Evolutionary conservation across 73 alveolate genomes (phyloP).

Genomic region (Diophrys appendiculata): DNA sequence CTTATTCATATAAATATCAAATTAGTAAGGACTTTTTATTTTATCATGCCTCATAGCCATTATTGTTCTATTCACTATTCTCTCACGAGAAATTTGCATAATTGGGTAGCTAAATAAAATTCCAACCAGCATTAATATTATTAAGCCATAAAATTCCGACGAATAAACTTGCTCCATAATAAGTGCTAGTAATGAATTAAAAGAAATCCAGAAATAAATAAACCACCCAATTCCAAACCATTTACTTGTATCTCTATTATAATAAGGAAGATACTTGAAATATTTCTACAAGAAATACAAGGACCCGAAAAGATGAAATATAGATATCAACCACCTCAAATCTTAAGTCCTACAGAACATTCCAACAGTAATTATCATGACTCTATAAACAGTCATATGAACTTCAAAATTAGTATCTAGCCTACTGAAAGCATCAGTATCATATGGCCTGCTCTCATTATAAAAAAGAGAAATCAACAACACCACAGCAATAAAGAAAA

Average conservation of each 20-base stretch:
- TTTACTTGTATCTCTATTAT: constrained; percentile 9
- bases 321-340: constrained; percentile 25
- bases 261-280: constrained; percentile 27
- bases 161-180: constrained; percentile 38
- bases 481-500: constrained; percentile 10
- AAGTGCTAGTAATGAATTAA: constrained; percentile 20
- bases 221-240: constrained; percentile 40
- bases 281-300: constrained; percentile 41
- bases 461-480: constrained; percentile 43
- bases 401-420: constrained; percentile 43
- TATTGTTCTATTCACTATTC: background rate
- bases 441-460: constrained; percentile 50
- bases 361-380: constrained; percentile 13
- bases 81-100: constrained; percentile 2
- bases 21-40: constrained; percentile 27
- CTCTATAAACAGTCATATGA: constrained; percentile 31
- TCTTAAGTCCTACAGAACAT: background rate
- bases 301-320: constrained; percentile 34
- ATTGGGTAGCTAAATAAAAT: constrained; percentile 27
- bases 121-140: constrained; percentile 27
- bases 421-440: constrained; percentile 51
- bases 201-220: constrained; percentile 36
- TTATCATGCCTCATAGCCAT: constrained; percentile 25
- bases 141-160: constrained; percentile 23
- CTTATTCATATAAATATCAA: constrained; percentile 32